These are phyloP conservation scores for Oryza nivara DNA, from an alignment of 176 grass and related monocot genomes.

Conservation along the genomic window DNA sequence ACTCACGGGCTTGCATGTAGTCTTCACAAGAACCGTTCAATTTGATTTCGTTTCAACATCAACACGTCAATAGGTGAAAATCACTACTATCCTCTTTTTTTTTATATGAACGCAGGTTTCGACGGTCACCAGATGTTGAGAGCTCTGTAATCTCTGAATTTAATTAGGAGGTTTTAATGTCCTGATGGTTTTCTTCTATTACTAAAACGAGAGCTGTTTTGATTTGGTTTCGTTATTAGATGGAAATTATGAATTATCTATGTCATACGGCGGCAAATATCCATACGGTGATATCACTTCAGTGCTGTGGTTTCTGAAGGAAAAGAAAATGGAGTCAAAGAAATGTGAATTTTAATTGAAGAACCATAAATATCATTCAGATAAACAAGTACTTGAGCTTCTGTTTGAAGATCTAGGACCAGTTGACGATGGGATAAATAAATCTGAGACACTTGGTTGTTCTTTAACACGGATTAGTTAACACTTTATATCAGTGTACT, in stretches of 20 bases:
- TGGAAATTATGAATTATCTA: neutral
- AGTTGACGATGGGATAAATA: neutral
- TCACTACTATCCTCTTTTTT: neutral
- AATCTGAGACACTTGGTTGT: neutral
- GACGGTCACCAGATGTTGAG: neutral
- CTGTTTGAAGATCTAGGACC: neutral
- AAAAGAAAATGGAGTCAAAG: neutral
- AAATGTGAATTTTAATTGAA: neutral
- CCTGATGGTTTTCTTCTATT: neutral
- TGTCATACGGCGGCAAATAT: neutral
- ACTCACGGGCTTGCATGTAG: constrained; percentile 20
- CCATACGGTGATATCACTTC: neutral
- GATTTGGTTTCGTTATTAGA: neutral
- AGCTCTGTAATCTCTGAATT: neutral
- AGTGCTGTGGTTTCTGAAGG: neutral
- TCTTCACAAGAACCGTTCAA: constrained; percentile 38
- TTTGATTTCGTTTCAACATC: constrained; percentile 7
- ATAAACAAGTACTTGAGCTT: neutral
- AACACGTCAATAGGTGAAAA: constrained; percentile 37
- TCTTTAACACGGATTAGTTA: neutral
- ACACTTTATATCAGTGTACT: neutral
- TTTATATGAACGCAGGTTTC: neutral
- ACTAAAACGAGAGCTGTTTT: neutral
- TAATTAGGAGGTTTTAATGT: neutral
- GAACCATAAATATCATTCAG: neutral